Evolutionary conservation across 345 rosid species (phyloP).

Genomic region (Arabidopsis thaliana): TAIR10.1 NC_003070.9:9340001-9340500

Average conservation of each 20-base stretch:
- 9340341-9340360: conserved; percentile 4
- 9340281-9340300: not conserved
- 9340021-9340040: conserved; percentile 19
- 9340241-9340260: not conserved
- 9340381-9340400: not conserved
- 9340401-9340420: not conserved
- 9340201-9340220: conserved; percentile 15
- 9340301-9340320: not conserved
- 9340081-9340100: conserved; percentile 38
- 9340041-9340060: conserved; percentile 21
- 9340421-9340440: not conserved
- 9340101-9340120: conserved; percentile 47
- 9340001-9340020: conserved; percentile 21
- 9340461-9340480: not conserved
- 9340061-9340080: conserved; percentile 19
- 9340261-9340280: not conserved
- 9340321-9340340: not conserved
- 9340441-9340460: too few species aligned
- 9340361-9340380: conserved; percentile 2
- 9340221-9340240: conserved; percentile 7
- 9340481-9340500: not conserved
- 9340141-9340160: conserved; percentile 31
- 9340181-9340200: conserved; percentile 21
- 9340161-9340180: conserved; percentile 13
- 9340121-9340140: conserved; percentile 47